Conservation (phyloP, 1,284 basidiomycete genomes). For the Xanthoconium separans region DNA sequence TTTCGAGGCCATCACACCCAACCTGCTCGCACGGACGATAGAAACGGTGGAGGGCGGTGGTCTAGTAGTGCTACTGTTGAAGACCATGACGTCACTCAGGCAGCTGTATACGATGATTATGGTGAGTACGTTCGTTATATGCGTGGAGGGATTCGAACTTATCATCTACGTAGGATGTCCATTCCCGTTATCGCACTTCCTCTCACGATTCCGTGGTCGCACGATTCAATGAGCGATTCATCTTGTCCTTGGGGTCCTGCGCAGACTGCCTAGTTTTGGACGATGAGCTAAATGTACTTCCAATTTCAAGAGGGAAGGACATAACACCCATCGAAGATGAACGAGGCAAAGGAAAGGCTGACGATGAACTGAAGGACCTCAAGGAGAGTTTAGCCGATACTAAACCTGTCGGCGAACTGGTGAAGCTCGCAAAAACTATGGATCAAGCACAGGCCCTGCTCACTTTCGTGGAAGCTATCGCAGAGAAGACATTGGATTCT, state of each 20-base stretch:
- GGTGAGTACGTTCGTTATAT: slow-evolving; percentile 49
- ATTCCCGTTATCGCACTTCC: slow-evolving; percentile 89
- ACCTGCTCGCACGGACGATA: slow-evolving; percentile 94
- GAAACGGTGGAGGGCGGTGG: slow-evolving; percentile 99
- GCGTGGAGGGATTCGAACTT: neutral
- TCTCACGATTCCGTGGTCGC: slow-evolving; percentile 89
- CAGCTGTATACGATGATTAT: slow-evolving; percentile 97
- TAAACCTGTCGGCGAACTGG: slow-evolving; percentile 86
- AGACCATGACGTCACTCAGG: slow-evolving; percentile 92
- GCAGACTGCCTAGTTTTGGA: slow-evolving; percentile 92
- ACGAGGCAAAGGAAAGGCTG: slow-evolving; percentile 47
- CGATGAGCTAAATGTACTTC: slow-evolving; percentile 97
- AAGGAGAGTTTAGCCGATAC: slow-evolving; percentile 82
- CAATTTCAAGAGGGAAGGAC: slow-evolving; percentile 95
- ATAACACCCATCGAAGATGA: slow-evolving; percentile 71
- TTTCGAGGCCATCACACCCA: slow-evolving; percentile 98
- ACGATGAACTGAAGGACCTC: slow-evolving; percentile 76
- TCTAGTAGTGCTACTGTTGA: slow-evolving; percentile 86
- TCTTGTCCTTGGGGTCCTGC: slow-evolving; percentile 89
- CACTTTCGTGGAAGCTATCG: slow-evolving; percentile 90
- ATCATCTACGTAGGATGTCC: slow-evolving; percentile 72
- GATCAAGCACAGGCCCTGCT: slow-evolving; percentile 93
- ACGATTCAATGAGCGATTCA: slow-evolving; percentile 98
- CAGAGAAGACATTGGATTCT: slow-evolving; percentile 90
- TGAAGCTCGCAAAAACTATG: slow-evolving; percentile 90